These are phyloP conservation scores for Russula sp. DNA, from an alignment of 768 basidiomycete genomes.

Conservation along the genomic window DNA sequence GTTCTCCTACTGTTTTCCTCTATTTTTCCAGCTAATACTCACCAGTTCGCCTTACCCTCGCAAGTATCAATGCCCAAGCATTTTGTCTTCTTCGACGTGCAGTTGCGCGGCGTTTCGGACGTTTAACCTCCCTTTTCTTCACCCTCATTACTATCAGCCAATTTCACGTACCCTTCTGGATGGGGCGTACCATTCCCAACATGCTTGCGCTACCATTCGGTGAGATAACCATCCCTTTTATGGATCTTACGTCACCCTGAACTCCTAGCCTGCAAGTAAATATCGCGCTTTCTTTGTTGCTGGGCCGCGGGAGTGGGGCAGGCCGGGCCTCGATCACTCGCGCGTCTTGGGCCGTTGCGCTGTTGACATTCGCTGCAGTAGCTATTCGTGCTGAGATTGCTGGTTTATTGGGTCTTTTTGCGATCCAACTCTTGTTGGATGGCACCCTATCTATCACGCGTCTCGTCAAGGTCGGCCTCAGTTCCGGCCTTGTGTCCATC, in stretches of 20 bases:
- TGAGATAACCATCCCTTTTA: constrained; percentile 36
- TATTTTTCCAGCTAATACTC: neutral
- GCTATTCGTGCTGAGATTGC: constrained; percentile 80
- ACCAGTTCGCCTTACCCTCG: constrained; percentile 72
- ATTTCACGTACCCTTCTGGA: constrained; percentile 93
- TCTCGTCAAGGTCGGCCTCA: constrained; percentile 49
- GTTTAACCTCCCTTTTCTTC: constrained; percentile 54
- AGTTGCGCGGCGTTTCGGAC: constrained; percentile 62
- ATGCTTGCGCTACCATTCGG: constrained; percentile 85
- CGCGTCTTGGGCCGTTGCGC: constrained; percentile 46
- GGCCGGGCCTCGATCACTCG: constrained; percentile 38
- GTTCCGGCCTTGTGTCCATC: constrained; percentile 49
- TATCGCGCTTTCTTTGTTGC: constrained; percentile 48
- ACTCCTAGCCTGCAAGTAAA: constrained; percentile 48
- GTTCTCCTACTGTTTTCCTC: neutral
- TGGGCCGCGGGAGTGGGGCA: constrained; percentile 45
- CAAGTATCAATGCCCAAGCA: constrained; percentile 57
- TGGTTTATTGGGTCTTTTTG: constrained; percentile 60
- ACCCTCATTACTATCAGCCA: constrained; percentile 71
- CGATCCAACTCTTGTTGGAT: constrained; percentile 49
- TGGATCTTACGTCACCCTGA: neutral
- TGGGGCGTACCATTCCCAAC: constrained; percentile 90
- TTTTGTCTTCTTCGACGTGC: constrained; percentile 64
- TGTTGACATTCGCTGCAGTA: constrained; percentile 65
- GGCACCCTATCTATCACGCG: constrained; percentile 44